These are phyloP conservation scores for Kwoniella sp. DNA, from an alignment of 768 basidiomycete genomes.

Conservation along the genomic window DNA sequence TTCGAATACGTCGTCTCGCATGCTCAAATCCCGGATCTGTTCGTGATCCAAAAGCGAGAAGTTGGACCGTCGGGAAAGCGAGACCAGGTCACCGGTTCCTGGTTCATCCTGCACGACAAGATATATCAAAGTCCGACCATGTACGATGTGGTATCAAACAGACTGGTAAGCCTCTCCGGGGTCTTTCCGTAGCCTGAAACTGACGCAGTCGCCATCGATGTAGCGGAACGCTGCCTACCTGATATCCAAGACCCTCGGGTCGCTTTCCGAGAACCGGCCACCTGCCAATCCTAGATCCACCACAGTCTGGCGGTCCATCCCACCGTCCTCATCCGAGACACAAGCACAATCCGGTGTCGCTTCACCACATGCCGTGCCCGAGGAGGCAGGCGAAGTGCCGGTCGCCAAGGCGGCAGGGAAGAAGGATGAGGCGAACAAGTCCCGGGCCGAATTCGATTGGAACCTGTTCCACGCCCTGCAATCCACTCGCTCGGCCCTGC, in stretches of 20 bases:
- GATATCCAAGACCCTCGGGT: constrained; percentile 25
- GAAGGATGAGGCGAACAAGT: background rate
- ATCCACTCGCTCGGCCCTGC: constrained; percentile 20
- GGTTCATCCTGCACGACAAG: constrained; percentile 36
- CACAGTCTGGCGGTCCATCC: constrained; percentile 32
- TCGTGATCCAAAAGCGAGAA: constrained; percentile 30
- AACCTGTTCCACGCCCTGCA: constrained; percentile 31
- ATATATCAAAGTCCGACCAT: constrained; percentile 40
- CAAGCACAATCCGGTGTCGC: background rate
- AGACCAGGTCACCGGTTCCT: constrained; percentile 23
- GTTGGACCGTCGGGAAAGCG: constrained; percentile 22
- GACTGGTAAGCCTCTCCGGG: constrained; percentile 32
- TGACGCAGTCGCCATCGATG: background rate
- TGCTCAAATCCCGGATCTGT: constrained; percentile 32
- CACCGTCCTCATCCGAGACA: constrained; percentile 10
- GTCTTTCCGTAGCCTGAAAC: no score
- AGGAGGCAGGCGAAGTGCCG: background rate
- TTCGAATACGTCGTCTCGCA: constrained; percentile 44
- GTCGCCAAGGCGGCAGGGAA: background rate
- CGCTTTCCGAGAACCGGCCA: constrained; percentile 30
- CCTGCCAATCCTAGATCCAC: constrained; percentile 35
- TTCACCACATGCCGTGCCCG: background rate
- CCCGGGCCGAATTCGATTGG: constrained; percentile 17
- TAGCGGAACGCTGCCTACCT: constrained; percentile 38
- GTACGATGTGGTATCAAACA: constrained; percentile 29